Percentiles rank a stretch among this genome's conserved stretches.
Evolutionary conservation across 2,329 filamentous ascomycete species (phyloP).

Genomic region (Fusarium multiceps): DNA sequence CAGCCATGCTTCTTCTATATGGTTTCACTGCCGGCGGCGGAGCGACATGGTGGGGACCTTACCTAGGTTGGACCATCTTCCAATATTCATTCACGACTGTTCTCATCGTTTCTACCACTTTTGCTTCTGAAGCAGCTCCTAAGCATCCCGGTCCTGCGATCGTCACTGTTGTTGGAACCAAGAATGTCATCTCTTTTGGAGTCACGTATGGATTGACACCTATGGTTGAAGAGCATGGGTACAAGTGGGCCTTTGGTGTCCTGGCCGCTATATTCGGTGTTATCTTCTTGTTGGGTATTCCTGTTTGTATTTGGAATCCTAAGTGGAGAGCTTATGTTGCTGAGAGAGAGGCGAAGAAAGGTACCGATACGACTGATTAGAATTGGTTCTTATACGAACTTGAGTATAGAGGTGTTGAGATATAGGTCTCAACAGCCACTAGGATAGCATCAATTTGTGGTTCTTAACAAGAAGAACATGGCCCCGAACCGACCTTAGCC

Average conservation of each 20-base stretch:
- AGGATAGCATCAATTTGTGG: too few relatives aligned
- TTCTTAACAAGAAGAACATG: background rate
- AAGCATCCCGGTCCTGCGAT: slow-evolving; percentile 18
- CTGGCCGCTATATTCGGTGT: slow-evolving; percentile 19
- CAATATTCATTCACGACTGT: slow-evolving; percentile 16
- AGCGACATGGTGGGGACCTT: slow-evolving; percentile 17
- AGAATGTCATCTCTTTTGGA: slow-evolving; percentile 18
- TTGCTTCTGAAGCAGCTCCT: slow-evolving; percentile 17
- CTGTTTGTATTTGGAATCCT: slow-evolving; percentile 30
- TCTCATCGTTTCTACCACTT: slow-evolving; percentile 11
- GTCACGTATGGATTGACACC: slow-evolving; percentile 11
- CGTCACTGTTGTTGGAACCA: slow-evolving; percentile 16
- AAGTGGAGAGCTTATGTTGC: slow-evolving; percentile 24
- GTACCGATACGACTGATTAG: background rate
- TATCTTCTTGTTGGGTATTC: slow-evolving; percentile 32
- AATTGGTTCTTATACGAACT: background rate
- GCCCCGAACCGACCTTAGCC: background rate
- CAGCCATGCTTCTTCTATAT: slow-evolving; percentile 28
- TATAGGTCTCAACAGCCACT: too few relatives aligned
- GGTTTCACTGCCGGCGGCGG: slow-evolving; percentile 7
- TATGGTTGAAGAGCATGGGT: slow-evolving; percentile 11
- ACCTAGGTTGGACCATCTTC: slow-evolving; percentile 19
- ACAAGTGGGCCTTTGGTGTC: slow-evolving; percentile 8
- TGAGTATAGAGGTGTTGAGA: background rate
- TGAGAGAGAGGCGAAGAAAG: slow-evolving; percentile 12